phyloP scores from a whole-genome alignment of 768 basidiomycete species.

The Imleria badia region DNA sequence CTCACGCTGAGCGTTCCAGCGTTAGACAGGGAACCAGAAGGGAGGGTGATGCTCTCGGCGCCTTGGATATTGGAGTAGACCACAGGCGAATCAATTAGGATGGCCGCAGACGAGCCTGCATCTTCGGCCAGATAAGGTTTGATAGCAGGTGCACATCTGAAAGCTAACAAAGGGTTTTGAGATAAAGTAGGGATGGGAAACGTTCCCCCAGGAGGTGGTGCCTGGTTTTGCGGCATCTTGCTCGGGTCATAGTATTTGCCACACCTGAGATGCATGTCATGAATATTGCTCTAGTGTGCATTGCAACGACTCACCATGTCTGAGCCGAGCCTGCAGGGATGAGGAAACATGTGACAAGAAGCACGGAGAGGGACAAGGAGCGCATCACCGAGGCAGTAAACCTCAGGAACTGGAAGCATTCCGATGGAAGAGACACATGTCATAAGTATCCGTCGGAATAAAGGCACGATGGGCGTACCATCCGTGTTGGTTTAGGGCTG shows the following conservation, averaged over 20 bases:
- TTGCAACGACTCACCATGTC: slow-evolving; percentile 26
- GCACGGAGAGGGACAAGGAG: slow-evolving; percentile 5
- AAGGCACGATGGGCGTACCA: slow-evolving; percentile 2
- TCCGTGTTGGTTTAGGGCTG: not conserved
- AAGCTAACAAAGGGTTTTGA: slow-evolving; percentile 46
- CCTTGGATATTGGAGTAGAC: slow-evolving; percentile 45
- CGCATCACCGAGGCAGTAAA: slow-evolving; percentile 4
- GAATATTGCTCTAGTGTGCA: not conserved
- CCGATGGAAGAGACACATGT: not conserved
- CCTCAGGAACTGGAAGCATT: not conserved
- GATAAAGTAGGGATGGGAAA: slow-evolving; percentile 42
- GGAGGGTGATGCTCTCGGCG: slow-evolving; percentile 42
- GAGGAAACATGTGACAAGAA: slow-evolving; percentile 17
- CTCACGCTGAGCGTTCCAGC: slow-evolving; percentile 39
- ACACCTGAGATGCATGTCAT: slow-evolving; percentile 31
- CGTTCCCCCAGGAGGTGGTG: slow-evolving; percentile 49
- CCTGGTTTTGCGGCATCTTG: slow-evolving; percentile 29
- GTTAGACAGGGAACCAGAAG: slow-evolving; percentile 25
- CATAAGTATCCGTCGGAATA: not conserved
- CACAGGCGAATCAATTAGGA: slow-evolving; percentile 54
- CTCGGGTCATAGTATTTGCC: slow-evolving; percentile 54
- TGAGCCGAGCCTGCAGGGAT: slow-evolving; percentile 19
- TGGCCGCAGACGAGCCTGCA: slow-evolving; percentile 39
- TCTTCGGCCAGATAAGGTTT: slow-evolving; percentile 60
- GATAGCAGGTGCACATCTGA: slow-evolving; percentile 58